A percentile compares a stretch with the other conserved stretches of the same genome.
phyloP scores from a whole-genome alignment of 2,329 filamentous ascomycete species.

The Aspergillus hortae region DNA sequence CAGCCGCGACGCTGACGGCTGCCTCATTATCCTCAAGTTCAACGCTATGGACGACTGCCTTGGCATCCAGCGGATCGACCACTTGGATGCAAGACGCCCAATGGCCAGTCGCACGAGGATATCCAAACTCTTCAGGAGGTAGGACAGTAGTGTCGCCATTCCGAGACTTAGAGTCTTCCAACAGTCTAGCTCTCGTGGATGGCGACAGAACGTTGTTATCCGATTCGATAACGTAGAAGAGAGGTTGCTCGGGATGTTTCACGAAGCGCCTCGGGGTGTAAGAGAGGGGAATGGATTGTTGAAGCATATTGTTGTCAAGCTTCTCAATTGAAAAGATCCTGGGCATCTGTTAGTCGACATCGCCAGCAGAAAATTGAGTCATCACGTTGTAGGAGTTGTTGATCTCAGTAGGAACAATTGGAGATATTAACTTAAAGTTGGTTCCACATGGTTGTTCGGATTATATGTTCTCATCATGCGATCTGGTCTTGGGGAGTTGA shows the following conservation, averaged over 20 bases:
- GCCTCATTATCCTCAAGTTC: slow-evolving; percentile 88
- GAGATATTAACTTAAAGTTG: slow-evolving; percentile 47
- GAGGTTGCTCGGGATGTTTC: slow-evolving; percentile 78
- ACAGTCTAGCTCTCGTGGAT: slow-evolving; percentile 69
- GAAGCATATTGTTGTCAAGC: slow-evolving; percentile 77
- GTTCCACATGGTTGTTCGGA: slow-evolving; percentile 43
- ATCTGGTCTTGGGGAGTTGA: slow-evolving; percentile 28
- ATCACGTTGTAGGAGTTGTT: slow-evolving; percentile 2
- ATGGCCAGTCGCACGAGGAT: slow-evolving; percentile 75
- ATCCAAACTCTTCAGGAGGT: slow-evolving; percentile 80
- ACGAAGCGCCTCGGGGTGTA: slow-evolving; percentile 88
- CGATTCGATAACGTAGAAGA: slow-evolving; percentile 92
- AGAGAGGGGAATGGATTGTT: slow-evolving; percentile 78
- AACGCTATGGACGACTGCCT: slow-evolving; percentile 70
- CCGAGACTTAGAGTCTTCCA: slow-evolving; percentile 66
- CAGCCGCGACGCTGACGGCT: slow-evolving; percentile 78
- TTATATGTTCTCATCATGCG: slow-evolving; percentile 44
- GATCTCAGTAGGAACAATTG: slow-evolving; percentile 98
- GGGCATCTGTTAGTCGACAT: slow-evolving; percentile 9
- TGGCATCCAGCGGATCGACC: slow-evolving; percentile 75
- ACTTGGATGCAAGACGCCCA: slow-evolving; percentile 97
- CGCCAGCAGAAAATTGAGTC: neutral
- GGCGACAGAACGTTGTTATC: slow-evolving; percentile 88
- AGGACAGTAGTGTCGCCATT: slow-evolving; percentile 70
- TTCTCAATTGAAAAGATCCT: slow-evolving; percentile 91